Percentiles rank a stretch among this genome's conserved stretches.
phyloP scores from a whole-genome alignment of 495 filamentous ascomycete genomes.

The Cercophora newfieldiana region DNA sequence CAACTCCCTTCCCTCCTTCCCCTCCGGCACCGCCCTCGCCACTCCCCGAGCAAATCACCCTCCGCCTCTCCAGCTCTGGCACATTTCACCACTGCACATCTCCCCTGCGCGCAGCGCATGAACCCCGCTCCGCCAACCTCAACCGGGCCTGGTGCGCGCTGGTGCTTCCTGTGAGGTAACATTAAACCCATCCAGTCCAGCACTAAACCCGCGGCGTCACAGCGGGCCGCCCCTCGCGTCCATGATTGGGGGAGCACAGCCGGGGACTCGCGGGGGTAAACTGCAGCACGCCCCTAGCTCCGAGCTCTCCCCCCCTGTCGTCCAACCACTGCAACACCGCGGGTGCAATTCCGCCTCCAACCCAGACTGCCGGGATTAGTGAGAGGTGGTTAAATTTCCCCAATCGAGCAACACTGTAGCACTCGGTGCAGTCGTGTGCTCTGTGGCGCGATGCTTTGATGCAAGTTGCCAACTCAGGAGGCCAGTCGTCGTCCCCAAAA shows the following conservation, averaged over 20 bases:
- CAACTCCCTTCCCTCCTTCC: background rate
- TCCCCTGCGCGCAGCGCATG: background rate
- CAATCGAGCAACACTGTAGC: background rate
- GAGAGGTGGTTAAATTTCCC: background rate
- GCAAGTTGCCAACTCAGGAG: no score
- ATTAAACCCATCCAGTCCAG: background rate
- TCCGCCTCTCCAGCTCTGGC: background rate
- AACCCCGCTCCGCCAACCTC: background rate
- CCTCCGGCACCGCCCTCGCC: background rate
- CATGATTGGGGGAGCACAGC: background rate
- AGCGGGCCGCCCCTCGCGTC: background rate
- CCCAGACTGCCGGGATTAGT: slow-evolving; percentile 2
- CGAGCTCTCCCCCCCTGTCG: background rate
- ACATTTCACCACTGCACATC: background rate
- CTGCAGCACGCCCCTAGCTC: slow-evolving; percentile 1
- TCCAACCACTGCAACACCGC: no score
- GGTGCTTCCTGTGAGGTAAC: background rate
- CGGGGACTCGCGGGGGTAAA: background rate
- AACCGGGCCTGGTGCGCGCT: background rate
- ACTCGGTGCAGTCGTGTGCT: background rate
- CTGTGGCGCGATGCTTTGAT: no score
- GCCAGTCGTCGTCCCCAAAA: background rate
- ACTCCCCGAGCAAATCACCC: background rate
- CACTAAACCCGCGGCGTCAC: background rate
- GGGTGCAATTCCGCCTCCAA: background rate